Percentiles rank a stretch among this genome's conserved stretches.
Conservation (phyloP, 2,329 filamentous ascomycete genomes). For the Pseudogymnoascus sp. region DNA sequence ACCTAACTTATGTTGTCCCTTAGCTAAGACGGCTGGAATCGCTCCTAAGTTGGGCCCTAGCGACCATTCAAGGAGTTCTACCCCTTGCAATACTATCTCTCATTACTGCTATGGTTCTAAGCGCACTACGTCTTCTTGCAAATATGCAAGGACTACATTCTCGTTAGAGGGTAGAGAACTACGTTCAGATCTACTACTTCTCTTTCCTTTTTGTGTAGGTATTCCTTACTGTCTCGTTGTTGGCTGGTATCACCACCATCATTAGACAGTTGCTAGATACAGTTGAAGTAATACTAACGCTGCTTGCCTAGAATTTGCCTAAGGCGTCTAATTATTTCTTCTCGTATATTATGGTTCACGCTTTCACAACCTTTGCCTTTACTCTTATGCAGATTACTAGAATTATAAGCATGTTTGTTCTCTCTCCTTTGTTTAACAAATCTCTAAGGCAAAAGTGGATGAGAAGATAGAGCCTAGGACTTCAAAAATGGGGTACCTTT, state of each 20-base stretch:
- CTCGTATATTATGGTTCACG: conserved; percentile 18
- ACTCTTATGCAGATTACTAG: conserved; percentile 13
- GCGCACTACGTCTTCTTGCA: conserved; percentile 11
- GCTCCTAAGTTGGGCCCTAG: conserved; percentile 13
- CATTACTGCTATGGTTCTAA: conserved; percentile 10
- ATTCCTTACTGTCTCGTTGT: conserved; percentile 52
- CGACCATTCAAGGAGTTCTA: conserved; percentile 15
- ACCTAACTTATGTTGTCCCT: conserved; percentile 11
- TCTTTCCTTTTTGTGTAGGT: conserved; percentile 61
- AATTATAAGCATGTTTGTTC: conserved; percentile 13
- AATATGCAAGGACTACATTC: conserved; percentile 20
- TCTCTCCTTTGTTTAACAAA: conserved; percentile 13
- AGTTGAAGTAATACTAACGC: background rate
- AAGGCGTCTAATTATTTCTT: conserved; percentile 21
- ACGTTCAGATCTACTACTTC: conserved; percentile 59
- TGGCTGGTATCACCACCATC: conserved; percentile 15
- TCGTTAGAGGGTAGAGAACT: conserved; percentile 20
- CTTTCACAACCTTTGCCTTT: conserved; percentile 12
- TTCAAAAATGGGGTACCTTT: conserved; percentile 13
- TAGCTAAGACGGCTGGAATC: conserved; percentile 11
- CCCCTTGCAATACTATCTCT: conserved; percentile 11
- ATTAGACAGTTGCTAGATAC: conserved; percentile 13
- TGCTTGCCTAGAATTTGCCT: conserved; percentile 13
- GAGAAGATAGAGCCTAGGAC: background rate
- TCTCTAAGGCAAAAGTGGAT: conserved; percentile 12